Percentiles rank a stretch among this genome's conserved stretches.
Conservation (phyloP, 2,329 filamentous ascomycete species). For the Cladosporium oxysporum region DNA sequence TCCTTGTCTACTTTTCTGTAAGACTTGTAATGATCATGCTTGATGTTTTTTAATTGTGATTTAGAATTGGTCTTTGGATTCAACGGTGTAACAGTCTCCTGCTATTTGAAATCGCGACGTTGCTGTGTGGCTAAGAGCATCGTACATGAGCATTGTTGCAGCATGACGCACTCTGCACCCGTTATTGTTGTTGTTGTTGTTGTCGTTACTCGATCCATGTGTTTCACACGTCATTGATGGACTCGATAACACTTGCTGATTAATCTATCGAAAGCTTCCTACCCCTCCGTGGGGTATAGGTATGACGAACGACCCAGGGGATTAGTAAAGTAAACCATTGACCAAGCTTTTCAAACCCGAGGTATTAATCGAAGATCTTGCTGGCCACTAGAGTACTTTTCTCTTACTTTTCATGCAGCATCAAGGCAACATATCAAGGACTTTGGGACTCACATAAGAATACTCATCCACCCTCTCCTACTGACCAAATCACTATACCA, state of each 20-base stretch:
- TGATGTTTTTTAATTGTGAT: neutral
- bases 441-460: neutral
- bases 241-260: neutral
- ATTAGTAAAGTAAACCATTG: neutral
- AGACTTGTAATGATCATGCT: neutral
- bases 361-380: neutral
- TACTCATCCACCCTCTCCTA: neutral
- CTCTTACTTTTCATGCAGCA: neutral
- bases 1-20: neutral
- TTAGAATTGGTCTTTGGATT: neutral
- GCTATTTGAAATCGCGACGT: too few relatives aligned
- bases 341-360: neutral
- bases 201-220: neutral
- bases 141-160: neutral
- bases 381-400: neutral
- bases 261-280: neutral
- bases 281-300: neutral
- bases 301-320: neutral
- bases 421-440: neutral
- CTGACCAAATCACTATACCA: neutral
- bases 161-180: too few relatives aligned
- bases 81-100: too few relatives aligned
- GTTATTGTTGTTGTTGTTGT: neutral
- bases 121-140: neutral
- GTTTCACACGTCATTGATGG: neutral